Evolutionary conservation across 352 stramenopile species (phyloP).

Genomic region (Phytopythium helicoides): DNA sequence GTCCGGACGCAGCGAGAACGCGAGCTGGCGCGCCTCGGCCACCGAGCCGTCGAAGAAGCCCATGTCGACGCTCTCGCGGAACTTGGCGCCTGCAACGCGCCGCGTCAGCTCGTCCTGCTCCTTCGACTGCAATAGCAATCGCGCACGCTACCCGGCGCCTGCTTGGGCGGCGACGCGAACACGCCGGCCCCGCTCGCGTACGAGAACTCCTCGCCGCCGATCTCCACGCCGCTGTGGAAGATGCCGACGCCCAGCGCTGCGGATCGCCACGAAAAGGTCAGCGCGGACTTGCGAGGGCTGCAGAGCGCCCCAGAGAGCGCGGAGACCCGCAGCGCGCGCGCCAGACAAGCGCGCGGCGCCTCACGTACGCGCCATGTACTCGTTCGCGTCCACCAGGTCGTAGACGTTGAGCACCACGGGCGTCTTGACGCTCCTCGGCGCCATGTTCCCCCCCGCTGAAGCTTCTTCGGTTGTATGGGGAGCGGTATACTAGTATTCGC

Average conservation of each 20-base stretch:
- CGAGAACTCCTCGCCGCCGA: conserved; percentile 90
- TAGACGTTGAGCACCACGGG: conserved; percentile 91
- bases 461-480: no score
- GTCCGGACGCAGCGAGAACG: conserved; percentile 81
- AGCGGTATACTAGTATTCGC: no score
- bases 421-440: conserved; percentile 43
- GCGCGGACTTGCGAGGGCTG: background rate
- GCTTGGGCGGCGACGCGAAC: conserved; percentile 73
- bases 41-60: conserved; percentile 85
- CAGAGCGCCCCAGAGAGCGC: background rate
- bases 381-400: conserved; percentile 91
- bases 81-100: conserved; percentile 77
- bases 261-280: background rate
- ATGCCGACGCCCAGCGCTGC: conserved; percentile 83
- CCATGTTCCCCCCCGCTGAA: conserved; percentile 24
- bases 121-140: no score
- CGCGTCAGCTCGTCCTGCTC: no score
- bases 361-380: conserved; percentile 73
- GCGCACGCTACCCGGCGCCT: conserved; percentile 50
- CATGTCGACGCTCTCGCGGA: conserved; percentile 89
- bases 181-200: conserved; percentile 91
- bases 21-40: conserved; percentile 74
- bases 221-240: conserved; percentile 92
- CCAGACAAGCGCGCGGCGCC: background rate
- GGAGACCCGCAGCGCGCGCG: background rate